phyloP scores from a whole-genome alignment of 75 land plant species.

The Selaginella moellendorffii region DNA sequence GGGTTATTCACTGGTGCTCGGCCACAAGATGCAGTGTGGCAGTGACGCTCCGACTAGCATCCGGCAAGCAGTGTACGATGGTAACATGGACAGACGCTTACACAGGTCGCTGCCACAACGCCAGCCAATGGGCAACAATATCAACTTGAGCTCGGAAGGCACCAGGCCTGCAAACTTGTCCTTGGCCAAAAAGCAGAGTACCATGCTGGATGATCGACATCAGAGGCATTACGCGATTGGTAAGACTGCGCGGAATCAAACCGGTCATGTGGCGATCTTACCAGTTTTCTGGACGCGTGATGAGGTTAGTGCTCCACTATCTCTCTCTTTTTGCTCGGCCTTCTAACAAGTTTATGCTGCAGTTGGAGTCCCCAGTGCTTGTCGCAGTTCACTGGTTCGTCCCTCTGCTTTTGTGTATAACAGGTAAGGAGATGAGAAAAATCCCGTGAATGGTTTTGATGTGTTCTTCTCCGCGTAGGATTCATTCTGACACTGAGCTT shows the following conservation, averaged over 20 bases:
- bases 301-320: constrained; percentile 7
- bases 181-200: neutral
- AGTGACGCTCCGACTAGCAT: constrained; percentile 71
- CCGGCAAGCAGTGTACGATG: constrained; percentile 67
- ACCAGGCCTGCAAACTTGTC: neutral
- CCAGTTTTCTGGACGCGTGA: constrained; percentile 13
- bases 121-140: constrained; percentile 12
- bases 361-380: constrained; percentile 56
- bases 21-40: constrained; percentile 52
- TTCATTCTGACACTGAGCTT: constrained; percentile 50
- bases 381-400: constrained; percentile 64
- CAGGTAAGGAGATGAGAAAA: constrained; percentile 34
- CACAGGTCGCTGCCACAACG: constrained; percentile 25
- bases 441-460: neutral
- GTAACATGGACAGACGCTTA: constrained; percentile 36
- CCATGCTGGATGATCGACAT: neutral
- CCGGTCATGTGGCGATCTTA: neutral
- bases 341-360: constrained; percentile 10
- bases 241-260: neutral
- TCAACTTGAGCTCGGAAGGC: neutral
- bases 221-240: neutral
- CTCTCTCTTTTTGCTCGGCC: neutral
- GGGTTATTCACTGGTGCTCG: constrained; percentile 58
- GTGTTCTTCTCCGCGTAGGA: constrained; percentile 25
- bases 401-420: constrained; percentile 44